Evolutionary conservation across 345 rosid genomes (phyloP), one percentile per base, ranked within the genome.

Genomic region (Dipteronia sinensis): DNA sequence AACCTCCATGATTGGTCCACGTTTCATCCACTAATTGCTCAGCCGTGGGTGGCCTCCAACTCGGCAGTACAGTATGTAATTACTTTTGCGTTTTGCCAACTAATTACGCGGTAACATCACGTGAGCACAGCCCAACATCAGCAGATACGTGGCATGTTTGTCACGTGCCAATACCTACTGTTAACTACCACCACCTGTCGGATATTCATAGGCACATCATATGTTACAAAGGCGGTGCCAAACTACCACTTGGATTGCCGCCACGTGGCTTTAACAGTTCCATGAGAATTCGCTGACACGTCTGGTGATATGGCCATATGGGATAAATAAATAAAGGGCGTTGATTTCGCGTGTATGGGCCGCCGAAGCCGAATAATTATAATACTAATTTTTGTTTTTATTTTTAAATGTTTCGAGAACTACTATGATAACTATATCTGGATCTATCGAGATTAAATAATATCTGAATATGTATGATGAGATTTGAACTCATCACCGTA

Each of bases 201-300:
- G 78, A 38, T 64, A 20, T 7, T 10, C 25, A 61, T 65, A 34
- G 63, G 44, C 75, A 71, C 7, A 55, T 67, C 76, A 49, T 17
- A 49, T 17, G 78, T 71, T 53, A 6, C 23, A 7, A 42, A 49
- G 71, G 69, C 83, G 85, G 83, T 81, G 89, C 79, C 82, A 38
- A 64, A 22, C 70, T 8, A 53, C 49, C 73, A 10, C 10, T 23
- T 65, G 1, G 9, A 11, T 34, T 56, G 0, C 8, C 4, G 72
- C 74, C 83, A 80, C 81, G 82, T 78, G 80, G 83, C 3, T 0
- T 31, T 31, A 31, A 31, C 38, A 3, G 6, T 31, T 31, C 38
- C 38, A 31, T 31, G 4, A 1, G 55, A 25, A 42, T 49, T 69
- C 72, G 65, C 82, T 76, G 73, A 1, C 76, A 82, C 74, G 62